Percentiles rank a stretch among this genome's conserved stretches.
Conservation (phyloP, 73 alveolate species). For the Uronychia setigera region DNA sequence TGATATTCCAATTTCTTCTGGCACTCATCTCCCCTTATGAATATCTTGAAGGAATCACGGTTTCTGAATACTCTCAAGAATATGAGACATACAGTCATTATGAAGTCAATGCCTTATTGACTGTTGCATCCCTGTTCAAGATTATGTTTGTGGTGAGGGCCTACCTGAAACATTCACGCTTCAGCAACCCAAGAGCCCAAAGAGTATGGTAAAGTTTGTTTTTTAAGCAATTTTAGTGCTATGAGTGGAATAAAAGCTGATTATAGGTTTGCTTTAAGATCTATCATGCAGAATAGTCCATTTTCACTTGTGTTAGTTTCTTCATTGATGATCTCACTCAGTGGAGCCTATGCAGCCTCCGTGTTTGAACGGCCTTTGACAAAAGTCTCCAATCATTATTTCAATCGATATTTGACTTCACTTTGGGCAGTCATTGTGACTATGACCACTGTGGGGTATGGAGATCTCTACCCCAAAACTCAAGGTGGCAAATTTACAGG, state of each 20-base stretch:
- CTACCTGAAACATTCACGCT: background rate
- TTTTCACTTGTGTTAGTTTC: background rate
- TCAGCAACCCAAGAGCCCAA: background rate
- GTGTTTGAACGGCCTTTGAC: conserved; percentile 39
- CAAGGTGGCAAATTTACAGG: conserved; percentile 44
- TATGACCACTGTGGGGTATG: conserved; percentile 62
- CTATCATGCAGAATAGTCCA: conserved; percentile 24
- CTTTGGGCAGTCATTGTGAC: conserved; percentile 37
- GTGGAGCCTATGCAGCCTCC: background rate
- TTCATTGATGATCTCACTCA: background rate
- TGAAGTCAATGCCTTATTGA: background rate
- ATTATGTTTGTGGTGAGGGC: background rate
- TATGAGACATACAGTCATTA: background rate
- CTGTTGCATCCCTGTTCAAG: background rate
- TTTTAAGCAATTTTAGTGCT: background rate
- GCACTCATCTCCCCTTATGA: background rate
- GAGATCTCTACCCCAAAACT: conserved; percentile 48
- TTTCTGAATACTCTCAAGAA: background rate
- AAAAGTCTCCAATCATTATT: conserved; percentile 20
- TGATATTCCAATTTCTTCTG: background rate
- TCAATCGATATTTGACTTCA: conserved; percentile 17
- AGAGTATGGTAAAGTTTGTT: background rate
- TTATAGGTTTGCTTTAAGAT: conserved; percentile 13
- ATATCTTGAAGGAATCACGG: background rate
- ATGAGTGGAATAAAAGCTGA: conserved; percentile 11